phyloP scores from a whole-genome alignment of 345 rosid species.

The Euphorbia tirucalli region DNA sequence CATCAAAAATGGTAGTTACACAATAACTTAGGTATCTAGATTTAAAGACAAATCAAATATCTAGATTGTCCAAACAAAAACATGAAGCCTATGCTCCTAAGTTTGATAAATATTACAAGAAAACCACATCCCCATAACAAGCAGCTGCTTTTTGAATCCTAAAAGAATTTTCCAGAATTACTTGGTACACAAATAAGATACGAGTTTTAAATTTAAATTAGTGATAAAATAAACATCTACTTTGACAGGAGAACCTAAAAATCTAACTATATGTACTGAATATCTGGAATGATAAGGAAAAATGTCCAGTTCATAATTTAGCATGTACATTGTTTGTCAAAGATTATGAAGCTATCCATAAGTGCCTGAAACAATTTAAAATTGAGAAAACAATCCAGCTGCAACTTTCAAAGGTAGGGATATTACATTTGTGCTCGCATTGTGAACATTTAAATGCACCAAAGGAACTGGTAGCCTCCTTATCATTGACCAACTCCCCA shows the following conservation, averaged over 20 bases:
- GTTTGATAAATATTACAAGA: background rate
- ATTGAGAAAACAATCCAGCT: conserved; percentile 13
- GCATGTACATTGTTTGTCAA: conserved; percentile 6
- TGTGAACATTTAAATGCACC: conserved; percentile 67
- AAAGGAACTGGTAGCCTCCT: conserved; percentile 37
- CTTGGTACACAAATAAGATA: background rate
- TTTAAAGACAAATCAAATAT: background rate
- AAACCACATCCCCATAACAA: background rate
- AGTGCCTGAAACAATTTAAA: conserved; percentile 6
- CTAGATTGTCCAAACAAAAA: background rate
- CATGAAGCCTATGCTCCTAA: background rate
- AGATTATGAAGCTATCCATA: background rate
- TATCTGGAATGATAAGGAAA: background rate
- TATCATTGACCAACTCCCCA: conserved; percentile 60
- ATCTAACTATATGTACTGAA: background rate
- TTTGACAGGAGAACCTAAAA: background rate
- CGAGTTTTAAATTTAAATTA: background rate
- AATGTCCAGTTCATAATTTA: conserved; percentile 12
- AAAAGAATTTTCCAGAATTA: background rate
- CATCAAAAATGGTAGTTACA: background rate
- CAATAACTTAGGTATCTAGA: background rate
- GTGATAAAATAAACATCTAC: background rate
- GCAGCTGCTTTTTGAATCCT: background rate
- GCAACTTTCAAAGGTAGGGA: conserved; percentile 8
- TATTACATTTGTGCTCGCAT: conserved; percentile 86